Conservation (phyloP, 257 asterid genomes). For the Solanum bulbocastanum region DNA sequence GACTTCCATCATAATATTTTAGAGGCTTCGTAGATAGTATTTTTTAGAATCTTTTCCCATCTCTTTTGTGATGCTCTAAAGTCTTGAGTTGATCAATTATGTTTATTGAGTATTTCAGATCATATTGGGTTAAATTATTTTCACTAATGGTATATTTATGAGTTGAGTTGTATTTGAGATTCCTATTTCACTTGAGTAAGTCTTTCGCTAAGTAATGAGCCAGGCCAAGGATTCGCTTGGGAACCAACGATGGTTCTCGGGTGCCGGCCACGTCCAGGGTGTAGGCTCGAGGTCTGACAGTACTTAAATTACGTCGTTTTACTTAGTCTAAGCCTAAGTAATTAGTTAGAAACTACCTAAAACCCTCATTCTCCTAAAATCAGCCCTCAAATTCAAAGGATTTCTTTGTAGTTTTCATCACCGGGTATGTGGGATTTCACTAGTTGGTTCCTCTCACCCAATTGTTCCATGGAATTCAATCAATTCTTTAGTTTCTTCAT, state of each 20-base stretch:
- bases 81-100: too few relatives aligned
- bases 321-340: not conserved
- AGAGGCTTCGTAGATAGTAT: not conserved
- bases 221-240: not conserved
- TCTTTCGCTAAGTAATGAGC: not conserved
- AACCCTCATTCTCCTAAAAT: not conserved
- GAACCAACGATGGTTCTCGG: not conserved
- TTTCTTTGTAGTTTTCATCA: not conserved
- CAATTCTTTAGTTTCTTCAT: not conserved
- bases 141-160: not conserved
- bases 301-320: not conserved
- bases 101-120: not conserved
- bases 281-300: not conserved
- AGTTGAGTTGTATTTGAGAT: not conserved
- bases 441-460: not conserved
- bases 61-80: not conserved
- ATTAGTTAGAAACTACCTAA: not conserved
- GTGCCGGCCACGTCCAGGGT: not conserved
- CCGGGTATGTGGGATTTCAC: not conserved
- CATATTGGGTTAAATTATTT: not conserved
- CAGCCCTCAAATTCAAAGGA: not conserved
- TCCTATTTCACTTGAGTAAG: not conserved
- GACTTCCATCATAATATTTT: not conserved
- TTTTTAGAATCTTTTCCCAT: not conserved
- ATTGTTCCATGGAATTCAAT: not conserved